Evolutionary conservation across 2,329 filamentous ascomycete species (phyloP).

Genomic region (Furcasterigmium furcatum): DNA sequence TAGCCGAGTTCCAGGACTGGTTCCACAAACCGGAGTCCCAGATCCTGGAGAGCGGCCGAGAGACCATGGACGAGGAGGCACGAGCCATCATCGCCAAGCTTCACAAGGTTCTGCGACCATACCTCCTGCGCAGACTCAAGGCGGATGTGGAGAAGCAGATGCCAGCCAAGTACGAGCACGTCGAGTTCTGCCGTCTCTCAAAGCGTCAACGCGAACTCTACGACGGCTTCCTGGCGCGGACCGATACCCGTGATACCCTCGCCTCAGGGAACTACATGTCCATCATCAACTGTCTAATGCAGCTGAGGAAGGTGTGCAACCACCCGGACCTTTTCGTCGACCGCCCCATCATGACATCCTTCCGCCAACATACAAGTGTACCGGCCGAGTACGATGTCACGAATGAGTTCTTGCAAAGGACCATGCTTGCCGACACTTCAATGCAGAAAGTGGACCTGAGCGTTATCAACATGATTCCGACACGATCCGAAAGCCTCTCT

Average conservation of each 20-base stretch:
- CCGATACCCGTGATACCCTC: conserved; percentile 84
- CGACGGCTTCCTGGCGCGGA: conserved; percentile 89
- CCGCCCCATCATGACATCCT: conserved; percentile 92
- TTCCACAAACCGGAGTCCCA: conserved; percentile 94
- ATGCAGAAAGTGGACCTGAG: conserved; percentile 67
- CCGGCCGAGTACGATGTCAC: conserved; percentile 70
- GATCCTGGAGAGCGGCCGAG: conserved; percentile 89
- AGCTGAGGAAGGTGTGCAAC: conserved; percentile 95
- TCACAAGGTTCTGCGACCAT: conserved; percentile 90
- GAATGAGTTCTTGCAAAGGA: conserved; percentile 65
- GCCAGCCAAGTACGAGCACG: conserved; percentile 96
- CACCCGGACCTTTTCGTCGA: conserved; percentile 97
- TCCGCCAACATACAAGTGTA: conserved; percentile 82
- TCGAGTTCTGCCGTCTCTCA: conserved; percentile 91
- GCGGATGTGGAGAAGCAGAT: conserved; percentile 98
- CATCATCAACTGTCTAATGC: conserved; percentile 98
- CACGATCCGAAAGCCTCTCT: conserved; percentile 65
- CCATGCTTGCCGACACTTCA: conserved; percentile 58
- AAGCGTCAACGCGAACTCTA: conserved; percentile 95
- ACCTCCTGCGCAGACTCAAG: conserved; percentile 86
- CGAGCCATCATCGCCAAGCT: conserved; percentile 89
- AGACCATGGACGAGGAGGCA: conserved; percentile 92
- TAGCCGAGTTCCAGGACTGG: conserved; percentile 96
- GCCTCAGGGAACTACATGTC: conserved; percentile 94
- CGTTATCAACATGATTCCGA: conserved; percentile 77